Evolutionary conservation across 768 basidiomycete genomes (phyloP), one percentile per base, ranked within the genome.

Genomic region (Collybiopsis luxurians): DNA sequence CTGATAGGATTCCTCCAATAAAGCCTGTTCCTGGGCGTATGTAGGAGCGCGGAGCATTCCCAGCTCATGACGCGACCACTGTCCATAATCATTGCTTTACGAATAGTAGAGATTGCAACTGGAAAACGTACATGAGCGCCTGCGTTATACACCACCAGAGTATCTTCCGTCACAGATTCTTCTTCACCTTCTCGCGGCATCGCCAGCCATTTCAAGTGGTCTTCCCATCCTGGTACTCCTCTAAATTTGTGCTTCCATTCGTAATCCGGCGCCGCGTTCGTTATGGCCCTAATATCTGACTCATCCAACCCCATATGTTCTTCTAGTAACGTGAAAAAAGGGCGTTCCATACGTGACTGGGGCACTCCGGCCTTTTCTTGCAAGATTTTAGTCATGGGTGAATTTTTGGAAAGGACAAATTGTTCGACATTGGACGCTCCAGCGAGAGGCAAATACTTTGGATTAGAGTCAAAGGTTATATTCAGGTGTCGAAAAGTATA

Each of bases 61-160:
- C 9, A 70, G 61, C 50, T 66, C 61, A 27, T 66, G 63, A 19
- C 69, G 59, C 3, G 69, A 70, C 69, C 69, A 70, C 66, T 70
- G 27, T 15, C 40, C 7, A 21, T 38, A 13, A 55, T 42, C 34
- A 48, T 59, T 30, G 50, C 42, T 4, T 23, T 15, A 40, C 51
- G 21, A 15, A 47, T 30, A 1, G 45, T 47, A 17, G 34, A 15
- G 5, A 13, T 21, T 5, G 5, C 23, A 21, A 19, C 24, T 4
- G 2, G 34, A 11, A 28, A 19, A 58, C 63, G 17, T 60, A 69
- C 69, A 56, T 67, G 64, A 36, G 64, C 64, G 15, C 69, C 69
- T 12, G 67, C 64, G 48, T 70, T 70, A 59, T 69, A 61, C 30
- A 70, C 23, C 28, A 70, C 55, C n/a, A 70, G 52, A 10, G 68